phyloP scores from a whole-genome alignment of 1,284 basidiomycete genomes.

The Ustilago tritici region DNA sequence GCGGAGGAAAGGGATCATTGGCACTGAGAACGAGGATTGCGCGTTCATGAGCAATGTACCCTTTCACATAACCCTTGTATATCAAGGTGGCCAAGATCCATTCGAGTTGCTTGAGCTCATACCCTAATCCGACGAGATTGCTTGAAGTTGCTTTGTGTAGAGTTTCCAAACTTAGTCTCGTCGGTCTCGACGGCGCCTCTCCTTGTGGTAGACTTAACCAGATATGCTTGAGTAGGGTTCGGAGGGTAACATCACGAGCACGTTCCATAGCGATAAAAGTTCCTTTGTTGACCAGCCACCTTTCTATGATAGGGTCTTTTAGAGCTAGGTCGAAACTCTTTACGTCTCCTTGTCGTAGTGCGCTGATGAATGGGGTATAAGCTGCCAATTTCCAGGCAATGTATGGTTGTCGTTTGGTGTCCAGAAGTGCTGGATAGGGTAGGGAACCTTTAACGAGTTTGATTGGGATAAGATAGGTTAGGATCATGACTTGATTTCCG shows the following conservation, averaged over 20 bases:
- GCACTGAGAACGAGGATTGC: constrained; percentile 89
- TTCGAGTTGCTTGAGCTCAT: constrained; percentile 83
- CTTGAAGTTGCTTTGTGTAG: constrained; percentile 44
- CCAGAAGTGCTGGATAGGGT: constrained; percentile 78
- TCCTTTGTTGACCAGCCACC: constrained; percentile 82
- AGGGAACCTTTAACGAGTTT: constrained; percentile 86
- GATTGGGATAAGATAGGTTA: constrained; percentile 89
- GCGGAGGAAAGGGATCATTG: constrained; percentile 81
- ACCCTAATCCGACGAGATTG: constrained; percentile 48
- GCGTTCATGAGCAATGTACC: constrained; percentile 95
- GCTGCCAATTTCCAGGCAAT: constrained; percentile 81
- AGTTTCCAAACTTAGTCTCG: constrained; percentile 40
- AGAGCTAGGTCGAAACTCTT: constrained; percentile 80
- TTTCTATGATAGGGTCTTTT: constrained; percentile 74
- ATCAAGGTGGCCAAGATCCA: constrained; percentile 91
- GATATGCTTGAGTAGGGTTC: constrained; percentile 87
- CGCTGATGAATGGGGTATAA: constrained; percentile 82
- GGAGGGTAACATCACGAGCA: constrained; percentile 85
- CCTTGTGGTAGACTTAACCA: constrained; percentile 72
- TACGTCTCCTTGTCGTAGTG: constrained; percentile 83
- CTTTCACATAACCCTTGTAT: constrained; percentile 88
- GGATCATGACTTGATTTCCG: constrained; percentile 85
- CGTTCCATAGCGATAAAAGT: constrained; percentile 87
- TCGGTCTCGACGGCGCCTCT: constrained; percentile 6
- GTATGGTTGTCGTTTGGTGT: constrained; percentile 37